These are phyloP conservation scores for Globisporangium heterothallicum DNA, from an alignment of 352 stramenopile genomes.

Conservation along the genomic window DNA sequence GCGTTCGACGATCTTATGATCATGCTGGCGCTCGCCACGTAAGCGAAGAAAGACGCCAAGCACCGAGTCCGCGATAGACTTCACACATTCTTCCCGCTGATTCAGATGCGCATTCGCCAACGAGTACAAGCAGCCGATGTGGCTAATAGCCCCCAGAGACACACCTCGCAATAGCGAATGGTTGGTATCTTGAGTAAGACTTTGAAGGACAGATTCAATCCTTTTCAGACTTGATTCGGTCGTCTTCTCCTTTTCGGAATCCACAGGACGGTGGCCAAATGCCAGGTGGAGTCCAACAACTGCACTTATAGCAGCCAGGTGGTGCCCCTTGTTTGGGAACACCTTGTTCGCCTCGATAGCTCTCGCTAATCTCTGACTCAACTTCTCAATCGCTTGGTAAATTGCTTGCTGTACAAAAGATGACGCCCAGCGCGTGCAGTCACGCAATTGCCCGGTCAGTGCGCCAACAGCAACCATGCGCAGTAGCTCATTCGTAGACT, in stretches of 20 bases:
- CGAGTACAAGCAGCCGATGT: conserved; percentile 22
- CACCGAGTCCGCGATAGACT: neutral
- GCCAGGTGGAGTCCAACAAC: conserved; percentile 30
- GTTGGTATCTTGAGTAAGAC: conserved; percentile 10
- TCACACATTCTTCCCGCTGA: conserved; percentile 1
- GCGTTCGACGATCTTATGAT: neutral
- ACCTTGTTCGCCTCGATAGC: conserved; percentile 36
- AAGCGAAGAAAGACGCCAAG: neutral
- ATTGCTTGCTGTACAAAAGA: conserved; percentile 20
- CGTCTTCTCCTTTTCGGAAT: conserved; percentile 17
- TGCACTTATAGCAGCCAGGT: conserved; percentile 15
- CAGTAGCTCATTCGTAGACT: conserved; percentile 13
- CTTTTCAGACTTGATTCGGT: conserved; percentile 18
- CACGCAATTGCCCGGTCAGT: conserved; percentile 29
- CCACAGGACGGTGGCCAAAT: conserved; percentile 21
- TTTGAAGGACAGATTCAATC: conserved; percentile 20
- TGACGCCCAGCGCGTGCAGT: conserved; percentile 31
- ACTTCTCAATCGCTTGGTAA: conserved; percentile 16
- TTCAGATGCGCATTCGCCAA: neutral
- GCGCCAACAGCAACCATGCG: conserved; percentile 28
- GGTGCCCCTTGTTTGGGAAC: conserved; percentile 18
- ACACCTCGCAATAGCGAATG: conserved; percentile 18
- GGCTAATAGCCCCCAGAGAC: conserved; percentile 21
- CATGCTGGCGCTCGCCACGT: neutral
- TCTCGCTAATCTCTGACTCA: conserved; percentile 20